Percentiles rank a stretch among this genome's conserved stretches.
Conservation (phyloP, 129 eudicot genomes). For the Glebionis coronaria region DNA sequence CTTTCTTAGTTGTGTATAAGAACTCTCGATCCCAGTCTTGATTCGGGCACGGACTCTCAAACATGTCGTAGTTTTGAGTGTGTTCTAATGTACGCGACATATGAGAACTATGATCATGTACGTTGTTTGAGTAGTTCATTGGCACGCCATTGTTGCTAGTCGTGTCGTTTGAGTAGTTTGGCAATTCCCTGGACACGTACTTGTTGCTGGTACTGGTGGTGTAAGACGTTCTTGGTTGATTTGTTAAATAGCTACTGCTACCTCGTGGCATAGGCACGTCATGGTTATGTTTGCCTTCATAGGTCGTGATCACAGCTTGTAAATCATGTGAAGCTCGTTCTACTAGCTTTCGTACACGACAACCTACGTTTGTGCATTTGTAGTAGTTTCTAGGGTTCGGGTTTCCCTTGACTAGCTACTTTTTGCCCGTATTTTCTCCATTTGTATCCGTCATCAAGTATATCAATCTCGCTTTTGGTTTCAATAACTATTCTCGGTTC, state of each 20-base stretch:
- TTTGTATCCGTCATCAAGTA: constrained; percentile 91
- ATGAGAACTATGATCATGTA: constrained; percentile 38
- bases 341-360: constrained; percentile 88
- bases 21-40: constrained; percentile 30
- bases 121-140: constrained; percentile 22
- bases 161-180: constrained; percentile 23
- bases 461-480: constrained; percentile 82
- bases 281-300: constrained; percentile 96
- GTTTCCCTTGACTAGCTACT: constrained; percentile 90
- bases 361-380: constrained; percentile 73
- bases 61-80: constrained; percentile 26
- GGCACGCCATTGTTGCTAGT: constrained; percentile 29
- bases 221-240: constrained; percentile 31
- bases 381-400: constrained; percentile 98
- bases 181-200: constrained; percentile 39
- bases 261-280: constrained; percentile 72
- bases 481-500: constrained; percentile 89
- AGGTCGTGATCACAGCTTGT: constrained; percentile 85
- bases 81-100: constrained; percentile 45
- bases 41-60: constrained; percentile 26
- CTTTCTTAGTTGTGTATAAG: constrained; percentile 49
- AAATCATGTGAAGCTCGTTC: constrained; percentile 85
- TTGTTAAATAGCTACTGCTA: constrained; percentile 41
- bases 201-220: constrained; percentile 23
- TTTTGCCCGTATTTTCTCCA: constrained; percentile 99